phyloP scores from a whole-genome alignment of 768 basidiomycete genomes.

The Crucibulum laeve region DNA sequence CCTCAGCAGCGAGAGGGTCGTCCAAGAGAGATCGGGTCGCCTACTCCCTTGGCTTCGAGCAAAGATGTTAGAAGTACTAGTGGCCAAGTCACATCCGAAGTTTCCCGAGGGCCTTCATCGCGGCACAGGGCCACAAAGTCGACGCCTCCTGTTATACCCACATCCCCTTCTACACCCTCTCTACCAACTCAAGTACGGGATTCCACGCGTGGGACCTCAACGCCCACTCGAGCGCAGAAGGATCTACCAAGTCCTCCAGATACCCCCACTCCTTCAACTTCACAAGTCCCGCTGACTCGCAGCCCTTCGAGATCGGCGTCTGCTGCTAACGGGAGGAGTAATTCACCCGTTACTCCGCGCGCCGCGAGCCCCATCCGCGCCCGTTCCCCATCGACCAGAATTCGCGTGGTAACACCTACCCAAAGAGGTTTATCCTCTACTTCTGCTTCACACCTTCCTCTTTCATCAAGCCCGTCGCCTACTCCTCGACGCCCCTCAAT shows the following conservation, averaged over 20 bases:
- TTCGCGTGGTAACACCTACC: slow-evolving; percentile 34
- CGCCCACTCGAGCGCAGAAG: slow-evolving; percentile 28
- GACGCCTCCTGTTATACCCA: slow-evolving; percentile 19
- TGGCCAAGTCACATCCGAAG: slow-evolving; percentile 6
- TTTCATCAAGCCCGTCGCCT: slow-evolving; percentile 26
- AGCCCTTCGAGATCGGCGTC: slow-evolving; percentile 27
- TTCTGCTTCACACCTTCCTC: slow-evolving; percentile 50
- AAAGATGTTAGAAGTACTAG: slow-evolving; percentile 7
- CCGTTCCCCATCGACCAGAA: slow-evolving; percentile 35
- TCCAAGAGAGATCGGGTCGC: slow-evolving; percentile 11
- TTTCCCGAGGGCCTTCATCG: slow-evolving; percentile 7
- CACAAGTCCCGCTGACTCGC: slow-evolving; percentile 27
- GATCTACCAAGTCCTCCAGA: slow-evolving; percentile 41
- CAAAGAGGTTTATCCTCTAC: slow-evolving; percentile 41
- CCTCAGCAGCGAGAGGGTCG: too few relatives aligned
- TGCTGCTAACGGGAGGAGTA: slow-evolving; percentile 13
- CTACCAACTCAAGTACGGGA: slow-evolving; percentile 15
- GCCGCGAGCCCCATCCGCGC: slow-evolving; percentile 23
- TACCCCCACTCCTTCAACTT: slow-evolving; percentile 42
- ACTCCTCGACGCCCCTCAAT: slow-evolving; percentile 31
- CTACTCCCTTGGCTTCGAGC: slow-evolving; percentile 7
- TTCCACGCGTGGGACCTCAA: slow-evolving; percentile 28
- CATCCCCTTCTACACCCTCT: slow-evolving; percentile 15
- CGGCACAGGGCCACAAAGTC: slow-evolving; percentile 25
- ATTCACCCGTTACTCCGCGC: slow-evolving; percentile 10